Percentiles rank a stretch among this genome's conserved stretches.
Conservation (phyloP, 305 asterid species). For the Andrographis paniculata region DNA sequence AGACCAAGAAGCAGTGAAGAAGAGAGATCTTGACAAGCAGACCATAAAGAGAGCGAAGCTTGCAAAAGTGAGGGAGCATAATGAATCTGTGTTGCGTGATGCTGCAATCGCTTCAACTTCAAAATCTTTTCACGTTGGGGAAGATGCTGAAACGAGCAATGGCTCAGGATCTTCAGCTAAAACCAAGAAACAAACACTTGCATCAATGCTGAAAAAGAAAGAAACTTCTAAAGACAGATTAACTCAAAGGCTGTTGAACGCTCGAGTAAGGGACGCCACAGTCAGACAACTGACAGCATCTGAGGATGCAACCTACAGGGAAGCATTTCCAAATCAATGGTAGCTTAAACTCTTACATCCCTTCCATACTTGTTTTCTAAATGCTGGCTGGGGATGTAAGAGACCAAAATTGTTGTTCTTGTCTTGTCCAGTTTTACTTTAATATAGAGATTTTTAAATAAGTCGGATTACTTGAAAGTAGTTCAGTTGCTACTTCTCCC, state of each 20-base stretch:
- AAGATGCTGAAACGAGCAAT: conserved; percentile 27
- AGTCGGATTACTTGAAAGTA: conserved; percentile 10
- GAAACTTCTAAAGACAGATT: conserved; percentile 62
- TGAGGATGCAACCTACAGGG: conserved; percentile 55
- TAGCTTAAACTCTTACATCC: conserved; percentile 22
- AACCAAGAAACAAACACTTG: conserved; percentile 55
- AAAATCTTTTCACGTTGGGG: conserved; percentile 51
- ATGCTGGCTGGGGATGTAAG: not conserved
- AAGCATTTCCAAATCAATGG: conserved; percentile 88
- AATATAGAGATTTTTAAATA: not conserved
- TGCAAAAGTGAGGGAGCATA: conserved; percentile 73
- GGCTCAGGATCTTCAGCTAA: conserved; percentile 25
- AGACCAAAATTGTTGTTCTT: not conserved
- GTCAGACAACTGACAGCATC: conserved; percentile 36
- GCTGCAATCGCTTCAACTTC: conserved; percentile 79
- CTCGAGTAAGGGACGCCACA: conserved; percentile 45
- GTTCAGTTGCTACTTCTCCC: not conserved
- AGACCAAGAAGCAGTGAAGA: conserved; percentile 44
- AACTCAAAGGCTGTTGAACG: conserved; percentile 46
- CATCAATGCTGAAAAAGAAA: conserved; percentile 82
- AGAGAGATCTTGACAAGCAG: conserved; percentile 41
- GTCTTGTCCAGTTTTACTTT: not conserved
- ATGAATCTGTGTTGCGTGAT: conserved; percentile 58
- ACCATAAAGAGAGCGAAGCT: conserved; percentile 59
- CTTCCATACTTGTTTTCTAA: not conserved